Percentiles rank a stretch among this genome's conserved stretches.
These are phyloP conservation scores for Litsea cubeba DNA, from an alignment of 164 flowering plant species.

Conservation along the genomic window DNA sequence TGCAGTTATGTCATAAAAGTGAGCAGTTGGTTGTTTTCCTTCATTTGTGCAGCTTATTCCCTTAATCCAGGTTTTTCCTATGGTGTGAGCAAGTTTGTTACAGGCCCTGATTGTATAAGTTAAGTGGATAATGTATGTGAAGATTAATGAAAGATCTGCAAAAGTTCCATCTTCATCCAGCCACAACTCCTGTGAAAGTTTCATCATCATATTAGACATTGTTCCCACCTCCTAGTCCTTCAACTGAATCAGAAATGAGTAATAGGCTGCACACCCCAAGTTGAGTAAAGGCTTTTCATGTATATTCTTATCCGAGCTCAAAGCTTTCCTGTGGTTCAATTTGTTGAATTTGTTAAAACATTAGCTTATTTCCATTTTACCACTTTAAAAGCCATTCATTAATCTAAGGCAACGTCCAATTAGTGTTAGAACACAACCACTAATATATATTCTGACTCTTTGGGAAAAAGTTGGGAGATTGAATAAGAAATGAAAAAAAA, in stretches of 20 bases:
- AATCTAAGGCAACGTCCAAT: too few relatives aligned
- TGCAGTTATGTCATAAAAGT: slow-evolving; percentile 9
- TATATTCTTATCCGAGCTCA: not conserved
- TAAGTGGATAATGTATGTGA: slow-evolving; percentile 13
- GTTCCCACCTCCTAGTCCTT: slow-evolving; percentile 62
- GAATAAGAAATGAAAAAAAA: too few relatives aligned
- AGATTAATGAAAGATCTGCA: slow-evolving; percentile 47
- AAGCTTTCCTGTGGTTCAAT: too few relatives aligned
- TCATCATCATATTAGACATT: slow-evolving; percentile 61
- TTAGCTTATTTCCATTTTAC: too few relatives aligned
- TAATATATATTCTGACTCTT: too few relatives aligned
- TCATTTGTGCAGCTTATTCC: slow-evolving; percentile 40
- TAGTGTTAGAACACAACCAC: too few relatives aligned
- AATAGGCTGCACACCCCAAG: slow-evolving; percentile 7
- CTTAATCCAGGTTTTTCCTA: slow-evolving; percentile 30
- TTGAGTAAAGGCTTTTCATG: not conserved
- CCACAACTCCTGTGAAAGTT: slow-evolving; percentile 26
- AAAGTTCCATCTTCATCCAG: too few relatives aligned
- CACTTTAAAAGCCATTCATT: too few relatives aligned
- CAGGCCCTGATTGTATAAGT: slow-evolving; percentile 24
- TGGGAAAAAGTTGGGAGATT: too few relatives aligned
- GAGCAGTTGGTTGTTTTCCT: slow-evolving; percentile 20
- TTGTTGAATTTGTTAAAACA: too few relatives aligned
- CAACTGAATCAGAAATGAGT: slow-evolving; percentile 35
- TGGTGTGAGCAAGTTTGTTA: too few relatives aligned